These are phyloP conservation scores for Neobulgaria alba DNA, from an alignment of 2,329 filamentous ascomycete species.

Conservation along the genomic window DNA sequence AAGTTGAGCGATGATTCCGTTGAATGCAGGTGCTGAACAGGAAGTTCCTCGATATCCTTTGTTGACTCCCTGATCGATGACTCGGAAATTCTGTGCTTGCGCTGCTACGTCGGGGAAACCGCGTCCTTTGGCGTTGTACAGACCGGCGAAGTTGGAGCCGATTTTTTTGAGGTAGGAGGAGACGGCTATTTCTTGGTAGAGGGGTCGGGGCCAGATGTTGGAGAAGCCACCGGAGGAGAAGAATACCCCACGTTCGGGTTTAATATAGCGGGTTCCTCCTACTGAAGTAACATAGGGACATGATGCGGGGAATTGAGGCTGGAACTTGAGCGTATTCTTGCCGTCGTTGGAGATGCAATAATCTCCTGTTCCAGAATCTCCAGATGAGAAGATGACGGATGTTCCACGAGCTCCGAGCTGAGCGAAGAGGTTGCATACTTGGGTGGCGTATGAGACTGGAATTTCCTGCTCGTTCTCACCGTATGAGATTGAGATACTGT, in stretches of 20 bases:
- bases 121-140: slow-evolving; percentile 37
- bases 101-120: slow-evolving; percentile 43
- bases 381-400: slow-evolving; percentile 41
- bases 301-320: slow-evolving; percentile 45
- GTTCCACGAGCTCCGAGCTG: slow-evolving; percentile 44
- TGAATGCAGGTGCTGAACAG: slow-evolving; percentile 46
- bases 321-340: slow-evolving; percentile 43
- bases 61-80: slow-evolving; percentile 29
- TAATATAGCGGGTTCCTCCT: slow-evolving; percentile 13
- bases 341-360: slow-evolving; percentile 48
- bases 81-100: slow-evolving; percentile 48
- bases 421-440: slow-evolving; percentile 45
- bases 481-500: slow-evolving; percentile 49
- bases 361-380: slow-evolving; percentile 41
- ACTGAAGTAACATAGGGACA: slow-evolving; percentile 28
- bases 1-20: slow-evolving; percentile 49
- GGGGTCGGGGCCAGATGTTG: slow-evolving; percentile 30
- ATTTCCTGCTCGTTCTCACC: slow-evolving; percentile 49
- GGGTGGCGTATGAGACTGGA: slow-evolving; percentile 40
- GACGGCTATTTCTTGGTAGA: slow-evolving; percentile 38
- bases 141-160: slow-evolving; percentile 35
- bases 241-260: slow-evolving; percentile 23
- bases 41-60: slow-evolving; percentile 38
- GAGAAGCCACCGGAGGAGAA: slow-evolving; percentile 22
- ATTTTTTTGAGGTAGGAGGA: slow-evolving; percentile 34